Base-by-base conservation (phyloP, 768 basidiomycete genomes). In the Cystofilobasidium capitatum region DNA sequence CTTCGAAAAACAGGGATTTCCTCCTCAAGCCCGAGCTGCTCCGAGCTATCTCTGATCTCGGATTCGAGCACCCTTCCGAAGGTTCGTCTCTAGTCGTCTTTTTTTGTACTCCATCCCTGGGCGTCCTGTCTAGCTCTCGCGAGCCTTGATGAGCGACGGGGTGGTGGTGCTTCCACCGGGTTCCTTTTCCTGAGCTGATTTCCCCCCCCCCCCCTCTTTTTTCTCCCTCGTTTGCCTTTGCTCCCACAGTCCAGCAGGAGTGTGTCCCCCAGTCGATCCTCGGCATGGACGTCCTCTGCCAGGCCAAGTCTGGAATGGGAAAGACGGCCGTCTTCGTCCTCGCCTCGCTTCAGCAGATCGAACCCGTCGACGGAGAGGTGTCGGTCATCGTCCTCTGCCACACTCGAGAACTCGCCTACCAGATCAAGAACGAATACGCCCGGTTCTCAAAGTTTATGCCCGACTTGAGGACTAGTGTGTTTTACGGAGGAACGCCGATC, bases 391-490 rank as follows among this genome's bases (percentile, higher is more conserved):
- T 99, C 74, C 85, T 99, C 69, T 99, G 96, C 80, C 96, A 99
- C 81, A 99, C 96, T 35, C 90, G 96, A 73, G 96, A 99, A 82
- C 83, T 99, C 69, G 96, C 96, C 61, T 99, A 91, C 82, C 96
- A 99, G 81, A 99, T 99, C 80, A 92, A 94, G 83, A 99, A 99
- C 81, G 96, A 99, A 81, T 99, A 98, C 81, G 85, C 88, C 64
- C 91, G 96, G 62, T 99, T 99, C 79, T 89, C 90, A 73, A 98
- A 98, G 83, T 99, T 97, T 81, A 98, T 98, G 94, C 93, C 96
- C 40, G 90, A 93, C 73, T 91, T 98, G 74, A 89, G 93, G 71
- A 92, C 97, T 75, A 86, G 85, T 79, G 97, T 96, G 67, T 97
- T 98, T 81, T 99, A 91, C 77, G 96, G 96, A 71, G 96, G 96